Evolutionary conservation across 1,284 basidiomycete genomes (phyloP).

Genomic region (Veloboletus limbatus): DNA sequence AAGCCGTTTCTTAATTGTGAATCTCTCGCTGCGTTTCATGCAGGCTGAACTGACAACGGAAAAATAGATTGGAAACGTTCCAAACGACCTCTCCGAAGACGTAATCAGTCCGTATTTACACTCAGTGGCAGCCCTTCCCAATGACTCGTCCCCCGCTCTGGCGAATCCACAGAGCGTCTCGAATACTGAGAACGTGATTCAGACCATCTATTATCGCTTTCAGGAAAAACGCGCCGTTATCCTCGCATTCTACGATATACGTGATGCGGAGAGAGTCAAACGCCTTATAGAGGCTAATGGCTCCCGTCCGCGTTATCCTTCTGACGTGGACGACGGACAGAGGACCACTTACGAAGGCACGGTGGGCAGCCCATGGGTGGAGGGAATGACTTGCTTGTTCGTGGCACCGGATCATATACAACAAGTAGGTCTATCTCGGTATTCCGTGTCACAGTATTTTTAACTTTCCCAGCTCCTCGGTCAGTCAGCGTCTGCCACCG

Average conservation of each 20-base stretch:
- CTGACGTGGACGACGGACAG: constrained; percentile 24
- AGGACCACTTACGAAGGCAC: constrained; percentile 20
- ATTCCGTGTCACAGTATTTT: background rate
- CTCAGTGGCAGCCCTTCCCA: constrained; percentile 21
- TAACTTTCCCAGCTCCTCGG: constrained; percentile 39
- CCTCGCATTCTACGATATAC: constrained; percentile 61
- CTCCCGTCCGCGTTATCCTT: constrained; percentile 17
- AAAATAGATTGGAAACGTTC: constrained; percentile 34
- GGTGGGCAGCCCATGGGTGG: constrained; percentile 19
- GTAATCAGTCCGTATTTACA: constrained; percentile 34
- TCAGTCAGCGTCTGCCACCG: constrained; percentile 35
- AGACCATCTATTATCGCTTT: constrained; percentile 53
- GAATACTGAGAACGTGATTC: constrained; percentile 33
- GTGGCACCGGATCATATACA: constrained; percentile 32
- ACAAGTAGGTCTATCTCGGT: constrained; percentile 20
- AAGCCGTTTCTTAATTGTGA: constrained; percentile 48
- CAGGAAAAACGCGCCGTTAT: constrained; percentile 49
- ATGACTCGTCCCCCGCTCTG: constrained; percentile 13
- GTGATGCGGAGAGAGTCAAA: constrained; percentile 51
- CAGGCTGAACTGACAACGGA: constrained; percentile 14
- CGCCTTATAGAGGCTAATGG: constrained; percentile 37
- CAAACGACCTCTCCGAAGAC: constrained; percentile 35
- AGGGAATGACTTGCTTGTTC: constrained; percentile 30
- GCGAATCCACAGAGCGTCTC: constrained; percentile 9
- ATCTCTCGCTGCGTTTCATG: constrained; percentile 6